phyloP scores from a whole-genome alignment of 306 rosid species.

The Pyrus bretschneideri region DNA sequence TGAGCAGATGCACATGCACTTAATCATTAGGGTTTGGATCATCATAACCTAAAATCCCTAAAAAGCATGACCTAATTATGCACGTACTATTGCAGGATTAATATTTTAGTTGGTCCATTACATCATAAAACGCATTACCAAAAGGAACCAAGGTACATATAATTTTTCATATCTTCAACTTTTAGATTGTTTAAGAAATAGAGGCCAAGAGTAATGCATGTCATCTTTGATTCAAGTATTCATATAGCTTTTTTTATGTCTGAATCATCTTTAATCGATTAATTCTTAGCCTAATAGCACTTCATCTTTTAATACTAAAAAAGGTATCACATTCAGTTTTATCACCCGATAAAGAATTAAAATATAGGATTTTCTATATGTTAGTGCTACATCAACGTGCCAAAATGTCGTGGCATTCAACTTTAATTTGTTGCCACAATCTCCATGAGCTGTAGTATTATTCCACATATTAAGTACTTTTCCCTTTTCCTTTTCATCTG shows the following conservation, averaged over 20 bases:
- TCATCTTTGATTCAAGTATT: background rate
- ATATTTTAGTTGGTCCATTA: background rate
- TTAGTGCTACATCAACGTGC: background rate
- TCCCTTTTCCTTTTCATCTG: background rate
- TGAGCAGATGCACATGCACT: background rate
- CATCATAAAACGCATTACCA: background rate
- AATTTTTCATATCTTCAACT: background rate
- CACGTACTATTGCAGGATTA: background rate
- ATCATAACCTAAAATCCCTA: background rate
- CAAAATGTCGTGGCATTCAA: background rate
- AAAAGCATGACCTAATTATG: background rate
- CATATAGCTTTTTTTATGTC: background rate
- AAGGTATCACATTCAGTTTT: background rate
- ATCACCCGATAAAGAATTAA: too few species aligned
- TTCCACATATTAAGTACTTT: background rate
- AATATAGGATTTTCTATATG: background rate
- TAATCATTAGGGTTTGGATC: background rate
- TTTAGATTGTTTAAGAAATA: background rate
- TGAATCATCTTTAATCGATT: too few species aligned
- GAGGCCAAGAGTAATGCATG: background rate
- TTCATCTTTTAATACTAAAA: too few species aligned
- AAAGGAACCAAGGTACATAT: background rate
- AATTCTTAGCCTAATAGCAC: background rate
- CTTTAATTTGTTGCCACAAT: background rate
- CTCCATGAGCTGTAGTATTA: background rate